Evolutionary conservation across 352 stramenopile species (phyloP).

Genomic region (Pythium myriotylum): DNA sequence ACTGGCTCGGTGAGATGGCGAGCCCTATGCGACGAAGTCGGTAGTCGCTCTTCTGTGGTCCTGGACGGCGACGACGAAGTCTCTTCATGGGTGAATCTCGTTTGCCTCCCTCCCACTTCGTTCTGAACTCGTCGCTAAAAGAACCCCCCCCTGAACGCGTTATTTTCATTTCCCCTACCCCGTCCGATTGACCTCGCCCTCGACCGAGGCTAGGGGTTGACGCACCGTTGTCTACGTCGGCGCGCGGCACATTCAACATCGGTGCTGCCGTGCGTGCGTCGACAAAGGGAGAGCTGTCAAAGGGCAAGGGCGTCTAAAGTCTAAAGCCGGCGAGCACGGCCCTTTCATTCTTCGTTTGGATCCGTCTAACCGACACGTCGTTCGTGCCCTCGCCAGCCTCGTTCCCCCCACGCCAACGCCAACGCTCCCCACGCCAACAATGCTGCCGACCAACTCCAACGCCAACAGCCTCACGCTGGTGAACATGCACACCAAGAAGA

Average conservation of each 20-base stretch:
- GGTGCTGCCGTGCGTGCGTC: slow-evolving; percentile 16
- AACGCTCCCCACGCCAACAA: no score
- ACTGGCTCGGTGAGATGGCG: not conserved
- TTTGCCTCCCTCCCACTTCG: no score
- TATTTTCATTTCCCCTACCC: slow-evolving; percentile 19
- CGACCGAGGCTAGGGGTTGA: slow-evolving; percentile 26
- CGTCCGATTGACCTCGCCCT: slow-evolving; percentile 6
- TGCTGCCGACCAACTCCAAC: slow-evolving; percentile 16
- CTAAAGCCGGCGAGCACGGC: slow-evolving; percentile 1
- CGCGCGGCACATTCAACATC: slow-evolving; percentile 26
- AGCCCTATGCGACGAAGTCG: not conserved
- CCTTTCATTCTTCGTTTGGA: slow-evolving; percentile 52
- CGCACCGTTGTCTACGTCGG: slow-evolving; percentile 22
- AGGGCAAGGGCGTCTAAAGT: slow-evolving; percentile 7
- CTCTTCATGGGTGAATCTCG: no score
- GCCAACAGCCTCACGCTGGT: slow-evolving; percentile 34
- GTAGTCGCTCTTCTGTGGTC: not conserved
- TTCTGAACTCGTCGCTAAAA: no score
- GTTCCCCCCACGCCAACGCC: slow-evolving; percentile 1
- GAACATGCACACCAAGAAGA: slow-evolving; percentile 27
- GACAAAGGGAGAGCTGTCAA: slow-evolving; percentile 16
- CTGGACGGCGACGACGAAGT: not conserved
- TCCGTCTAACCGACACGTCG: slow-evolving; percentile 21
- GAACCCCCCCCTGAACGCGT: no score
- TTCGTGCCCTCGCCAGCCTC: slow-evolving; percentile 11